Percentiles rank a stretch among this genome's conserved stretches.
Conservation (phyloP, 1,284 basidiomycete species). For the Tilletia setariae region DNA sequence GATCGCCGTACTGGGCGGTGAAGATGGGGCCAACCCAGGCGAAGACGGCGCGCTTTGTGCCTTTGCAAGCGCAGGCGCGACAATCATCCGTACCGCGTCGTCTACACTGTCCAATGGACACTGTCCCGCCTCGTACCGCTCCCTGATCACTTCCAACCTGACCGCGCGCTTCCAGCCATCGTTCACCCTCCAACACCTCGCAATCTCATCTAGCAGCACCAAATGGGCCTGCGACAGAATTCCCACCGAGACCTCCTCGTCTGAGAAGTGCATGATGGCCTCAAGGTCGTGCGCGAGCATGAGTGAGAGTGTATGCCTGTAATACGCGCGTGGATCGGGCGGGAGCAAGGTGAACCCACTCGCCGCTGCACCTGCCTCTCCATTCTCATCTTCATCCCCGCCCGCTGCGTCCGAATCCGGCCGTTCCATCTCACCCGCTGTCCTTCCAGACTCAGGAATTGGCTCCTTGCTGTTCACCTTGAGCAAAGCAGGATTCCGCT, state of each 20-base stretch:
- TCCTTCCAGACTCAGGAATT: neutral
- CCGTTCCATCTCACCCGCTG: neutral
- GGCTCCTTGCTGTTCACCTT: constrained; percentile 60
- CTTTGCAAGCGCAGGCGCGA: neutral
- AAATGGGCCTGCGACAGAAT: constrained; percentile 81
- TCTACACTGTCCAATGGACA: constrained; percentile 91
- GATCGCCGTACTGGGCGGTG: constrained; percentile 65
- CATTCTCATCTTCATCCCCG: constrained; percentile 33
- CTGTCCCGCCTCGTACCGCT: constrained; percentile 82
- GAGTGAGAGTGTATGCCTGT: constrained; percentile 75
- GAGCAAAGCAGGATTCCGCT: constrained; percentile 79
- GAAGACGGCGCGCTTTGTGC: neutral
- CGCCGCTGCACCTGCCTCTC: constrained; percentile 19
- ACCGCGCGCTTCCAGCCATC: constrained; percentile 73
- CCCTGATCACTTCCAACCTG: constrained; percentile 81
- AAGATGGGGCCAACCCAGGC: neutral
- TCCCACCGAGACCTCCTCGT: constrained; percentile 89
- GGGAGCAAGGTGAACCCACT: constrained; percentile 76
- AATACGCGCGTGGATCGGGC: constrained; percentile 78
- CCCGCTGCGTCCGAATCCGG: constrained; percentile 19
- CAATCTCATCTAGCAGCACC: constrained; percentile 81
- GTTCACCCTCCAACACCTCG: constrained; percentile 81
- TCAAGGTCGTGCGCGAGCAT: constrained; percentile 85
- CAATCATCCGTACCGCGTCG: neutral
- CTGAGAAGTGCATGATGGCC: constrained; percentile 82